These are phyloP conservation scores for Fusarium chaquense DNA, from an alignment of 2,329 filamentous ascomycete species.

Conservation along the genomic window DNA sequence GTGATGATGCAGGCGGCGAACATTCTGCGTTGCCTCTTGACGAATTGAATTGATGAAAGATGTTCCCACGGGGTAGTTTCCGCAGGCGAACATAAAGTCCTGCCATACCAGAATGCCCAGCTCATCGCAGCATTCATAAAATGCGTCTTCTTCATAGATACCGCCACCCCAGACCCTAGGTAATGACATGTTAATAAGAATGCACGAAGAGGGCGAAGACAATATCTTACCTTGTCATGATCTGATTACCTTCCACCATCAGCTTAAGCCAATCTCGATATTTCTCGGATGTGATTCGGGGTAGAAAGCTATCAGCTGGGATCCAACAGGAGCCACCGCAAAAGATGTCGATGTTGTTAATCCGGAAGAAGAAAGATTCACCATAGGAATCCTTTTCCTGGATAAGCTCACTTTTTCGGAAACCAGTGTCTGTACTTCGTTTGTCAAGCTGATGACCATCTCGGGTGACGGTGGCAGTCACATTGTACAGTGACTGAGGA, in stretches of 20 bases:
- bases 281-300: slow-evolving; percentile 55
- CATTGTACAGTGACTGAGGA: not conserved
- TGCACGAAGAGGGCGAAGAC: not conserved
- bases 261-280: slow-evolving; percentile 79
- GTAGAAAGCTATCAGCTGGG: slow-evolving; percentile 80
- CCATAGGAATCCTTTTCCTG: slow-evolving; percentile 67
- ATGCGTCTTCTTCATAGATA: slow-evolving; percentile 72
- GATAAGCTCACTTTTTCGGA: slow-evolving; percentile 27
- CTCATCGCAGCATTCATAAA: slow-evolving; percentile 77
- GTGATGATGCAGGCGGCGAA: slow-evolving; percentile 65
- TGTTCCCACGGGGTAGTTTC: not conserved
- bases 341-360: slow-evolving; percentile 78
- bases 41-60: not conserved
- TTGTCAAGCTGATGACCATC: slow-evolving; percentile 19
- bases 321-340: slow-evolving; percentile 85
- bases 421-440: not conserved
- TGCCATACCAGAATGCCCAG: slow-evolving; percentile 78
- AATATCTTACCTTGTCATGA: slow-evolving; percentile 33
- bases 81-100: slow-evolving; percentile 78
- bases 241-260: slow-evolving; percentile 64
- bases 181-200: not conserved
- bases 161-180: slow-evolving; percentile 45
- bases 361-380: slow-evolving; percentile 78
- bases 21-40: not conserved
- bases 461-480: not conserved